Conservation (phyloP, 2,329 filamentous ascomycete genomes). For the Calonectria hongkongensis region DNA sequence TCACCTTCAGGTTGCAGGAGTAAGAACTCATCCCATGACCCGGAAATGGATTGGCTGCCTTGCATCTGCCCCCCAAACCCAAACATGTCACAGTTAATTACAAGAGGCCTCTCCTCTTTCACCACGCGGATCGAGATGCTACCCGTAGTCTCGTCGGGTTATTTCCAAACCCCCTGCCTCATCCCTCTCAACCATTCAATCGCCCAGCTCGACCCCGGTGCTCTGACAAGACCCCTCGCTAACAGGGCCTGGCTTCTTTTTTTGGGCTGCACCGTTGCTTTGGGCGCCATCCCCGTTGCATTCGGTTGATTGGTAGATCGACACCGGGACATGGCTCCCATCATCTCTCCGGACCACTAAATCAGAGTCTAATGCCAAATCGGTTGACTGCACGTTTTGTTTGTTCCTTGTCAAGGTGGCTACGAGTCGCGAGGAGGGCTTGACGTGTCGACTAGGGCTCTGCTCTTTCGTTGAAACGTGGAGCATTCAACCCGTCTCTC, state of each 20-base stretch:
- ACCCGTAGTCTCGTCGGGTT: conserved; percentile 37
- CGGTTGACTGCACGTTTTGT: conserved; percentile 54
- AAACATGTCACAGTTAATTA: conserved; percentile 21
- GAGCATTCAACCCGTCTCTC: conserved; percentile 31
- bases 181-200: conserved; percentile 34
- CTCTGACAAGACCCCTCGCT: conserved; percentile 50
- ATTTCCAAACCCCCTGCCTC: conserved; percentile 36
- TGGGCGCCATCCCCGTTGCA: conserved; percentile 47
- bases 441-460: conserved; percentile 45
- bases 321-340: conserved; percentile 49
- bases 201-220: conserved; percentile 35
- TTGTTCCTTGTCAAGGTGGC: conserved; percentile 38
- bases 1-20: conserved; percentile 29
- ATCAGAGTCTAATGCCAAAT: conserved; percentile 48
- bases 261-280: conserved; percentile 50
- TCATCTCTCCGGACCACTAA: conserved; percentile 47
- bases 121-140: conserved; percentile 21
- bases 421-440: conserved; percentile 43
- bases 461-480: conserved; percentile 51
- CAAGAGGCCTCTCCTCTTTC: conserved; percentile 27
- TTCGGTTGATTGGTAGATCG: conserved; percentile 54
- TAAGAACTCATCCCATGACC: conserved; percentile 20
- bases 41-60: conserved; percentile 32
- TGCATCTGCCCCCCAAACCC: conserved; percentile 24
- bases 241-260: conserved; percentile 43